Evolutionary conservation across 371 early-diverging fungal species (phyloP), one percentile per base, ranked within the genome.

Genomic region (Furculomyces boomerangus): DNA sequence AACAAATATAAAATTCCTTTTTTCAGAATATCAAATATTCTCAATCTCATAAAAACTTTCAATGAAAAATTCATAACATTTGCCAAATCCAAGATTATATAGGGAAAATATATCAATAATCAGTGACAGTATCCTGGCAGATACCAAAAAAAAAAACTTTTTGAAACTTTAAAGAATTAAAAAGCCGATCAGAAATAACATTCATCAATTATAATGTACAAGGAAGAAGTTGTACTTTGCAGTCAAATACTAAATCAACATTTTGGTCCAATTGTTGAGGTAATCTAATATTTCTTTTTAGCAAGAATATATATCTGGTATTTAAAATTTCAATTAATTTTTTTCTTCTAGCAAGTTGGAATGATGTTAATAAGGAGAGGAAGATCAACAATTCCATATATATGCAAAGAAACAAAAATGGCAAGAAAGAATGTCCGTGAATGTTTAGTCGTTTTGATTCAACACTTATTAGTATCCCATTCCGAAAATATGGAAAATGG

Each of bases 391-490:
- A 61, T 79, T 10, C 57, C 57, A 0, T 48, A 50, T 41, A 58
- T 81, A 14, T 59, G 64, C 16, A 55, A 46, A 16, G 27, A 56
- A 43, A 61, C 75, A 13, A 49, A 56, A 2, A 59, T 71, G 18
- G 66, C 67, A 20, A 60, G 64, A 2, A 60, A 58, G 32, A 66
- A 71, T 35, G 73, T 77, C 27, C 74, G 75, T 24, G 79, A 80
- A 57, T 59, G 69, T 14, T 67, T 85, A 22, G 65, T 78, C 50
- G 70, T 79, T 16, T 64, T 81, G 51, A 72, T 83, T 35, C 79
- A 83, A 64, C 85, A 78, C 61, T 66, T 71, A 58, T 40, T 77
- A 3, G 79, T 63, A 14, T 65, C 71, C 8, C 78, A 74, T 57
- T 74, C 76, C 10, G 79, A 80, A 57, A 48, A 68, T 1, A 53